phyloP scores from a whole-genome alignment of 768 basidiomycete genomes.

The Agrocybe praecox region DNA sequence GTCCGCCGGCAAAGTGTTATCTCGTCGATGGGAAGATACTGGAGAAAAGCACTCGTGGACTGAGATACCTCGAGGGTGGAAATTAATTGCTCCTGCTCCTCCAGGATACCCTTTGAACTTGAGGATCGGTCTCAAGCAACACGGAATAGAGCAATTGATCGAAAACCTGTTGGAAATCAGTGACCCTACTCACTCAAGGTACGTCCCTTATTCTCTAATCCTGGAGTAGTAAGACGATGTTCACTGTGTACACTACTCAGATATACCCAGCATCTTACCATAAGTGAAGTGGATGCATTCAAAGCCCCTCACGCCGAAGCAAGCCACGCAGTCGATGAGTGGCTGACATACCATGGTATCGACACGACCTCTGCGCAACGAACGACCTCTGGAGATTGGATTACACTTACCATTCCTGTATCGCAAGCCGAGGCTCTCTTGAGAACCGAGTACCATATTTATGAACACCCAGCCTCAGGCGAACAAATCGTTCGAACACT shows the following conservation, averaged over 20 bases:
- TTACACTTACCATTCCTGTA: conserved; percentile 40
- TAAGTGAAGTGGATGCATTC: conserved; percentile 29
- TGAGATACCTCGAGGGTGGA: not conserved
- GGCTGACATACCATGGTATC: conserved; percentile 32
- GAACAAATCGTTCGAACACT: conserved; percentile 33
- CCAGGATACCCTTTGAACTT: conserved; percentile 33
- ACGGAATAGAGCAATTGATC: conserved; percentile 43
- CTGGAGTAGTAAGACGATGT: not conserved
- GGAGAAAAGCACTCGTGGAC: not conserved
- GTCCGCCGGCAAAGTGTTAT: not conserved
- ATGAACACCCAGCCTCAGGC: conserved; percentile 34
- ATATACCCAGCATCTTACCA: conserved; percentile 53
- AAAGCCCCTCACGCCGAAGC: conserved; percentile 35
- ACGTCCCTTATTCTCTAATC: not conserved
- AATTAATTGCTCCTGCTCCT: conserved; percentile 6
- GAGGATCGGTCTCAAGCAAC: conserved; percentile 48
- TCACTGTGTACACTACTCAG: not conserved
- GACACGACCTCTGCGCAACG: conserved; percentile 30
- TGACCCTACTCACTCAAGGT: conserved; percentile 43
- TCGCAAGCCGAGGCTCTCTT: conserved; percentile 41
- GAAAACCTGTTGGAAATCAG: conserved; percentile 45
- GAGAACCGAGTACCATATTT: conserved; percentile 45
- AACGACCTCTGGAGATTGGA: conserved; percentile 38
- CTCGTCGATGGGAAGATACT: not conserved
- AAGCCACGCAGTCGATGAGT: conserved; percentile 37